These are phyloP conservation scores for Phtheirospermum japonicum DNA, from an alignment of 257 asterid genomes.

Conservation along the genomic window DNA sequence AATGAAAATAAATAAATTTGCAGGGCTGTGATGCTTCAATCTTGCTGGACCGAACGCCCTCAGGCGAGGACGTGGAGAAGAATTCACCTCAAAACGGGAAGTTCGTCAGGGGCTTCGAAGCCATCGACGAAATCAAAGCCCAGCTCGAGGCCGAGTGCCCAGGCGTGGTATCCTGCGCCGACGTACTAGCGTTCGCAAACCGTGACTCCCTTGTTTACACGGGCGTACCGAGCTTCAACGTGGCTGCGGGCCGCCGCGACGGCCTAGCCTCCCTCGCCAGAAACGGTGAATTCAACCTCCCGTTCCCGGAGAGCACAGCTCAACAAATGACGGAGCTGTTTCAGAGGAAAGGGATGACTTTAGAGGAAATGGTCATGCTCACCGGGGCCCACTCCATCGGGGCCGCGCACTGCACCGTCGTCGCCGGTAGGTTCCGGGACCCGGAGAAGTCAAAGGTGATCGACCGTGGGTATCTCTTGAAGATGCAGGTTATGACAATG, in stretches of 20 bases:
- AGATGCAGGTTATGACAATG: conserved; percentile 34
- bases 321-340: conserved; percentile 32
- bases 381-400: conserved; percentile 67
- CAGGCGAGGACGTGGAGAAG: conserved; percentile 51
- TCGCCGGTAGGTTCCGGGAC: conserved; percentile 33
- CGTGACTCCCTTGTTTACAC: conserved; percentile 53
- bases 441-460: conserved; percentile 33
- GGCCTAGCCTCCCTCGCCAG: conserved; percentile 42
- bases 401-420: conserved; percentile 45
- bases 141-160: conserved; percentile 55
- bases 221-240: conserved; percentile 41
- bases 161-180: conserved; percentile 63
- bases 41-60: conserved; percentile 51
- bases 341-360: conserved; percentile 38
- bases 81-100: conserved; percentile 40
- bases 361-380: conserved; percentile 54
- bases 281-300: conserved; percentile 35
- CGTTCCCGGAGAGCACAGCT: conserved; percentile 35
- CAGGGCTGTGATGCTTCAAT: conserved; percentile 80
- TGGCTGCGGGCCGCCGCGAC: conserved; percentile 55
- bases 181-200: conserved; percentile 45
- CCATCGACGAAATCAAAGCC: conserved; percentile 44
- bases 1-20: too few species aligned
- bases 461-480: conserved; percentile 33
- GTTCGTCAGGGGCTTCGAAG: conserved; percentile 41